Evolutionary conservation across 192 early-diverging fungal species (phyloP).

Genomic region (Gryganskiella cystojenkinii): DNA sequence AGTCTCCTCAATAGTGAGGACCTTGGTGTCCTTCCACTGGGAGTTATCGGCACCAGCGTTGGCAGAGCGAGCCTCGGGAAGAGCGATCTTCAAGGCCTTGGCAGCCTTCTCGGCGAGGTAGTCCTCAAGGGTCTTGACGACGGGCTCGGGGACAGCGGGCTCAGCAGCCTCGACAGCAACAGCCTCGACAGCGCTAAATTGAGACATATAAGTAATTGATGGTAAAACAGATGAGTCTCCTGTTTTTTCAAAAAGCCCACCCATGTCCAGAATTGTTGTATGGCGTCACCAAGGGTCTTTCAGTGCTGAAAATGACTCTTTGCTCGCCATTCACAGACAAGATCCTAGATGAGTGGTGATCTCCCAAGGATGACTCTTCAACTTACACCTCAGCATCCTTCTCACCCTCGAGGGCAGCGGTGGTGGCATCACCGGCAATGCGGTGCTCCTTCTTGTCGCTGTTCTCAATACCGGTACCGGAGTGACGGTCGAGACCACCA

Average conservation of each 20-base stretch:
- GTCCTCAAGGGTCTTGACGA: constrained; percentile 88
- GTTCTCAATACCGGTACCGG: constrained; percentile 78
- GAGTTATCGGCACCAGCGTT: constrained; percentile 90
- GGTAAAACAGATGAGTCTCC: constrained; percentile 2
- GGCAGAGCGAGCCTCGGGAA: constrained; percentile 79
- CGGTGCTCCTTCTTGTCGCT: constrained; percentile 94
- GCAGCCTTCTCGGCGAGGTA: constrained; percentile 81
- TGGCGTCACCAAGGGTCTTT: no score
- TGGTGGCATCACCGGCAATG: constrained; percentile 80
- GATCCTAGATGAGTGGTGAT: no score
- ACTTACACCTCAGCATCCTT: constrained; percentile 66
- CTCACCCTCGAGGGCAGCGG: constrained; percentile 64
- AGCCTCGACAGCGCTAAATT: constrained; percentile 26
- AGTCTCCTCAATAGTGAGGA: constrained; percentile 78
- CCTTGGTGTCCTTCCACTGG: constrained; percentile 85
- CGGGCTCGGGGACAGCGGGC: constrained; percentile 71
- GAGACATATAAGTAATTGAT: constrained; percentile 6
- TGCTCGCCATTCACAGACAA: no score
- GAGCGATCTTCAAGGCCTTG: constrained; percentile 68
- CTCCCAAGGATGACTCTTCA: not conserved
- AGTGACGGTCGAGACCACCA: constrained; percentile 86
- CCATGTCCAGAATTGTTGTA: no score
- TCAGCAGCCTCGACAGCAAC: constrained; percentile 60
- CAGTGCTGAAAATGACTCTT: no score
- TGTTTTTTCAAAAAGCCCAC: constrained; percentile 2